phyloP scores from a whole-genome alignment of 371 early-diverging fungal species.

The Umbelopsis sp. region DNA sequence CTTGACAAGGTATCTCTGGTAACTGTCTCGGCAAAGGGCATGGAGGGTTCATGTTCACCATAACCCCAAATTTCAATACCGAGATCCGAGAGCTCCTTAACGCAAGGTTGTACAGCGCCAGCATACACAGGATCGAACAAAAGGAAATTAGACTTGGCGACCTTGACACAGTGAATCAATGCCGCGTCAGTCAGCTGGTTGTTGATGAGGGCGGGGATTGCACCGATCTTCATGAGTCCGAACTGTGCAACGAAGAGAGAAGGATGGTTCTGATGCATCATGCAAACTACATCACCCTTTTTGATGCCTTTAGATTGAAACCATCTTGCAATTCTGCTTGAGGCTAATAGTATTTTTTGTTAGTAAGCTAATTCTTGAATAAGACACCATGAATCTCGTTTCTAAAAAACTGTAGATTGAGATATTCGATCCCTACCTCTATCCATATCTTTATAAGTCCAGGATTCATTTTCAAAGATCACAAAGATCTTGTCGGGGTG shows the following conservation, averaged over 20 bases:
- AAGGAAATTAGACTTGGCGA: constrained; percentile 30
- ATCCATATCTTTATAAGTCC: constrained; percentile 16
- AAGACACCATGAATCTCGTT: neutral
- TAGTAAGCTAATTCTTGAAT: neutral
- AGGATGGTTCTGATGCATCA: constrained; percentile 45
- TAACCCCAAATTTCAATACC: constrained; percentile 28
- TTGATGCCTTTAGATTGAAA: constrained; percentile 5
- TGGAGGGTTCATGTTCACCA: constrained; percentile 26
- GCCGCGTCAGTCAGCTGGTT: constrained; percentile 34
- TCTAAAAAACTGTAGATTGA: no score
- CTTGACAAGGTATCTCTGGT: constrained; percentile 30
- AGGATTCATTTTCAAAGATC: constrained; percentile 29
- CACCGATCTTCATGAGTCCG: constrained; percentile 40
- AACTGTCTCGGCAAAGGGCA: constrained; percentile 33
- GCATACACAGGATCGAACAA: constrained; percentile 37
- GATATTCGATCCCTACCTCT: constrained; percentile 6
- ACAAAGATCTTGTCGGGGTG: constrained; percentile 29
- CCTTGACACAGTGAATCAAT: constrained; percentile 38
- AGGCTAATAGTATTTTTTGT: neutral
- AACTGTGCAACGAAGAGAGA: constrained; percentile 33
- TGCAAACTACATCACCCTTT: constrained; percentile 32
- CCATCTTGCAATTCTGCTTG: neutral
- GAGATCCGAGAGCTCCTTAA: constrained; percentile 23
- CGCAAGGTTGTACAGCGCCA: constrained; percentile 30
- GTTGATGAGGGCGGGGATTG: constrained; percentile 38